Evolutionary conservation across 257 asterid genomes (phyloP).

Genomic region (Avicennia marina): DNA sequence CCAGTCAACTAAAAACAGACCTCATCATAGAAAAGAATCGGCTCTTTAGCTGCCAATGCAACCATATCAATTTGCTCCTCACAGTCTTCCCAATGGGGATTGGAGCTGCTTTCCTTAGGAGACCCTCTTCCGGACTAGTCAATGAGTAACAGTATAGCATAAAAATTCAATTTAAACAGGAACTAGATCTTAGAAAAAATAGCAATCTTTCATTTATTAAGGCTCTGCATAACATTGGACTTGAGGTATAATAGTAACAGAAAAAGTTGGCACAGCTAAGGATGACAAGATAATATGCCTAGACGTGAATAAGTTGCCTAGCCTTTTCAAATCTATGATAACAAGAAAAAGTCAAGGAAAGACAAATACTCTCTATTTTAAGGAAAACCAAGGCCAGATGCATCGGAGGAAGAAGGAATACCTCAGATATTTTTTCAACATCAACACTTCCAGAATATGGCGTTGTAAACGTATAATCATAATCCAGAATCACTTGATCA

Average conservation of each 20-base stretch:
- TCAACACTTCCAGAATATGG: constrained; percentile 76
- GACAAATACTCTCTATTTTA: constrained; percentile 16
- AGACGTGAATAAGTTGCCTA: constrained; percentile 9
- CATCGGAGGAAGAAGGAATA: constrained; percentile 30
- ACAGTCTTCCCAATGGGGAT: constrained; percentile 73
- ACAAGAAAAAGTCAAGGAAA: constrained; percentile 2
- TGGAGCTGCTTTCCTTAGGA: constrained; percentile 34
- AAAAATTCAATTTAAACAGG: constrained; percentile 16
- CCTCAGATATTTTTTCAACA: constrained; percentile 56
- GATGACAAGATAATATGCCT: neutral
- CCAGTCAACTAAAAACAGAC: constrained; percentile 34
- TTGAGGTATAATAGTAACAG: neutral
- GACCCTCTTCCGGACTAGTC: constrained; percentile 50
- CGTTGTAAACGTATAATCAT: constrained; percentile 96
- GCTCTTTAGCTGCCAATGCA: constrained; percentile 81
- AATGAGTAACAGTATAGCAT: constrained; percentile 29
- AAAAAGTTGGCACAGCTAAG: constrained; percentile 10
- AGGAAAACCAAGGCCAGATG: constrained; percentile 15
- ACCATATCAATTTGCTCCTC: constrained; percentile 72
- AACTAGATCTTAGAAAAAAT: constrained; percentile 4
- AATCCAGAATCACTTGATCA: constrained; percentile 84
- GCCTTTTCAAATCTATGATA: constrained; percentile 8
- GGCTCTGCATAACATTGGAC: too few species aligned
- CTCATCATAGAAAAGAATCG: constrained; percentile 96
- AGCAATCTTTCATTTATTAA: too few species aligned